Conservation (phyloP, 108 stramenopile genomes). For the Cyclostephanos tholiformis region DNA sequence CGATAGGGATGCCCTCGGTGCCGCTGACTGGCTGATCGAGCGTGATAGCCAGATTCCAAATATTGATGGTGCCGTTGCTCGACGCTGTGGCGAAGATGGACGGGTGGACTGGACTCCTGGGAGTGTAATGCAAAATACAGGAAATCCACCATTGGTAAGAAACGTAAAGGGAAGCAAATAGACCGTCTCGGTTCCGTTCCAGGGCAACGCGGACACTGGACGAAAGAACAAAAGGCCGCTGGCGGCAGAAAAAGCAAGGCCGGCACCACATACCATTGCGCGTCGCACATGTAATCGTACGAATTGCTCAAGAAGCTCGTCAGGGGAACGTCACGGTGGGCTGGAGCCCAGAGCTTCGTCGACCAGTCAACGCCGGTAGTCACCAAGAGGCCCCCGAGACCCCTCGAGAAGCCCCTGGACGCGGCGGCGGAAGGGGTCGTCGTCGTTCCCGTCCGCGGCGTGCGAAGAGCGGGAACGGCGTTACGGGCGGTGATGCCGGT, state of each 20-base stretch:
- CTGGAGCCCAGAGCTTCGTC: conserved; percentile 87
- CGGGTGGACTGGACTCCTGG: conserved; percentile 77
- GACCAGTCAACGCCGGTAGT: conserved; percentile 91
- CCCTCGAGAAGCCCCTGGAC: conserved; percentile 76
- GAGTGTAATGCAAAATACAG: neutral
- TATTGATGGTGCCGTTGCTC: conserved; percentile 79
- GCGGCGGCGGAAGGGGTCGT: conserved; percentile 36
- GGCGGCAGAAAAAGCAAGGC: neutral
- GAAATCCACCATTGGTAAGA: conserved; percentile 1
- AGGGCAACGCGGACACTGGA: neutral
- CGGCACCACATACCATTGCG: conserved; percentile 71
- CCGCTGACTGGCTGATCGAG: conserved; percentile 85
- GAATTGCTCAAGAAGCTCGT: conserved; percentile 80
- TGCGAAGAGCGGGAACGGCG: conserved; percentile 30
- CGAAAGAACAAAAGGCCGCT: neutral
- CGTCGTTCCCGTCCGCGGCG: conserved; percentile 17
- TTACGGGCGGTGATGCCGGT: conserved; percentile 64
- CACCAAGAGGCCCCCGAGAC: conserved; percentile 71
- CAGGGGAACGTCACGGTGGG: conserved; percentile 71
- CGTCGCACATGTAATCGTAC: conserved; percentile 92
- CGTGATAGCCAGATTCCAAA: conserved; percentile 84
- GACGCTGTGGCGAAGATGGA: conserved; percentile 85
- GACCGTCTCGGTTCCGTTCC: neutral
- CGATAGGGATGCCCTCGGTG: conserved; percentile 73
- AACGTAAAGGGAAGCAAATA: neutral